Evolutionary conservation across 805 yeast genomes (phyloP).

Genomic region (Alloascoidea africana): DNA sequence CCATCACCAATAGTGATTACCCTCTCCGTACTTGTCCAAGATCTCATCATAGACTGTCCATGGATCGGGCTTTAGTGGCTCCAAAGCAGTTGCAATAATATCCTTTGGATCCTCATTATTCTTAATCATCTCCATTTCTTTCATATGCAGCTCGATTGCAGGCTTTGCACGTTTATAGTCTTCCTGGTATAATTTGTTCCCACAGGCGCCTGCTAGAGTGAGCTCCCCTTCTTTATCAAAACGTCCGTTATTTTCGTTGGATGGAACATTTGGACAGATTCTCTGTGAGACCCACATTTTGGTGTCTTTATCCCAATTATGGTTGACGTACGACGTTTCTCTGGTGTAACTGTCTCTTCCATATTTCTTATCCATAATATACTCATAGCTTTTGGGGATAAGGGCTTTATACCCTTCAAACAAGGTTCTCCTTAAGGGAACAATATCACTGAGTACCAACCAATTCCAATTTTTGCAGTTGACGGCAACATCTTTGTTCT

Average conservation of each 20-base stretch:
- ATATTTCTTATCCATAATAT: slow-evolving; percentile 24
- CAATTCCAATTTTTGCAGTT: slow-evolving; percentile 45
- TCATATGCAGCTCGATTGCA: neutral
- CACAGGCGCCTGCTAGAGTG: slow-evolving; percentile 1
- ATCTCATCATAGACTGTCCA: neutral
- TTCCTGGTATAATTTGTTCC: neutral
- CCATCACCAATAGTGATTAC: slow-evolving; percentile 1
- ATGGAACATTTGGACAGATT: neutral
- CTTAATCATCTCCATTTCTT: neutral
- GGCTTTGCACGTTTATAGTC: neutral
- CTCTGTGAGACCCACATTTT: neutral
- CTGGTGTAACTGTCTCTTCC: neutral
- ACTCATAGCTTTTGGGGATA: slow-evolving; percentile 25
- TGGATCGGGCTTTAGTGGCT: neutral
- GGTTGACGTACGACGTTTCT: neutral
- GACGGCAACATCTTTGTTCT: slow-evolving; percentile 9
- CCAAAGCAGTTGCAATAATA: neutral
- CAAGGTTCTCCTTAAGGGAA: slow-evolving; percentile 35
- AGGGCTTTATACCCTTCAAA: slow-evolving; percentile 43
- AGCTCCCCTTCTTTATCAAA: neutral
- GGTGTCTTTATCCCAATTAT: neutral
- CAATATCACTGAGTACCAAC: slow-evolving; percentile 30
- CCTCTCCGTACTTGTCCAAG: slow-evolving; percentile 1
- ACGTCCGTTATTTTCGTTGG: slow-evolving; percentile 1
- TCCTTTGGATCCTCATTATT: neutral